Base-by-base conservation (phyloP, 164 flowering plant species). In the Nymphaea thermarum region DNA sequence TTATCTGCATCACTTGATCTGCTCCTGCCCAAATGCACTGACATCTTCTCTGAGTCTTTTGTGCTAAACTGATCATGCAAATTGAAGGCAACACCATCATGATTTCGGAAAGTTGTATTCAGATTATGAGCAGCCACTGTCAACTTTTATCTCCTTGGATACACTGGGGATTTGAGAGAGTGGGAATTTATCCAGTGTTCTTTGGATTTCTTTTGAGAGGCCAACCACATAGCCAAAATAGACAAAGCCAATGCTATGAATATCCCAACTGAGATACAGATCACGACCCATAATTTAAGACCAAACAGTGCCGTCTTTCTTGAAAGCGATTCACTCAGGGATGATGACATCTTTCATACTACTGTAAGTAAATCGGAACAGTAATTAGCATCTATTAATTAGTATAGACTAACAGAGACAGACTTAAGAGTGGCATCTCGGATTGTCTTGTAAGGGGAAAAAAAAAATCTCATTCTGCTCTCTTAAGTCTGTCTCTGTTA, bases 141-240 rank as follows among this genome's bases (percentile, higher is more conserved):
- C 95, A 60, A 91, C 87, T 68, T 71, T 79, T 71, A 89, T 91
- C 62, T 91, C 97, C 71, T 89, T 91, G 7, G 95, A 87, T 36
- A 80, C 78, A 67, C 75, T 73, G 43, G 97, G 95, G 68, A 89
- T 91, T 75, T 85, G 88, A 14, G 83, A 81, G 51, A 64, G 72
- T 7, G 86, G 61, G 68, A 71, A 79, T 65, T 81, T 83, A 65
- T 82, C 81, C 7, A 71, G 36, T n/a, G 79, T 80, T 71, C 82
- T 78, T 78, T 81, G 4, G 87, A 77, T 76, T 82, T 91, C 71
- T 83, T 81, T 67, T 88, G 75, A 53, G 79, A 82, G 17, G 76
- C 74, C 7, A 79, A 72, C 90, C 91, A 89, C 65, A 90, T 60
- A 61, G 87, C 81, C 67, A 91, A 68, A 70, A 84, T 64, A 67